Evolutionary conservation across 805 yeast genomes (phyloP).

Genomic region (Zygosaccharomyces bailii): DNA sequence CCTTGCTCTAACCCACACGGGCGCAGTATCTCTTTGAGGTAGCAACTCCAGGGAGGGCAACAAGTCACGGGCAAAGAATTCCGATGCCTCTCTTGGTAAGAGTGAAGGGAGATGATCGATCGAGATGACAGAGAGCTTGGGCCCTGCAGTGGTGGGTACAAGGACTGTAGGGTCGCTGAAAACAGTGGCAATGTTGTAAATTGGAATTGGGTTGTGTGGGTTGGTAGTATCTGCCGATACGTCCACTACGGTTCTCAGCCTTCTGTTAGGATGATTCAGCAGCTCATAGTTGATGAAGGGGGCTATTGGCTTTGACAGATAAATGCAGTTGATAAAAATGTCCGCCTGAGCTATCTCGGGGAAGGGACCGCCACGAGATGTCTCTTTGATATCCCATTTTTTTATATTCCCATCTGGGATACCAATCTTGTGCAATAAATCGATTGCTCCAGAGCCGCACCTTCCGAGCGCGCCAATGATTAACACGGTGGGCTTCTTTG

Average conservation of each 20-base stretch:
- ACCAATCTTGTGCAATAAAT: conserved; percentile 76
- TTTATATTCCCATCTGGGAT: conserved; percentile 77
- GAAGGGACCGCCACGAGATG: conserved; percentile 97
- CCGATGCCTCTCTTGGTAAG: conserved; percentile 96
- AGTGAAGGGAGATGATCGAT: conserved; percentile 95
- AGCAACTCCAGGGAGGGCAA: conserved; percentile 84
- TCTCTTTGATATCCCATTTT: conserved; percentile 97
- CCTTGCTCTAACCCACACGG: conserved; percentile 91
- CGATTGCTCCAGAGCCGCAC: conserved; percentile 97
- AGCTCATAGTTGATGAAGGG: conserved; percentile 76
- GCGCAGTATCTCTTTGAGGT: conserved; percentile 75
- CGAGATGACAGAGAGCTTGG: conserved; percentile 85
- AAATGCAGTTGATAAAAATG: conserved; percentile 93
- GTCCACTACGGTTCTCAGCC: conserved; percentile 87
- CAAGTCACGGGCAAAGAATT: conserved; percentile 80
- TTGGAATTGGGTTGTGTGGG: conserved; percentile 97
- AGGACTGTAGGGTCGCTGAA: conserved; percentile 86
- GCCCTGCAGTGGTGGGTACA: conserved; percentile 76
- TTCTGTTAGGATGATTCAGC: conserved; percentile 66
- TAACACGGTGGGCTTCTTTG: conserved; percentile 70
- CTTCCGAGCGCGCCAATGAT: conserved; percentile 98
- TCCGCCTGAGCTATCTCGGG: conserved; percentile 82
- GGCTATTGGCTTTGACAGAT: conserved; percentile 87
- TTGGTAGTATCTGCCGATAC: conserved; percentile 98
- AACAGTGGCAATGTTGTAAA: conserved; percentile 83